Evolutionary conservation across 257 asterid genomes (phyloP).

Genomic region (Haberlea rhodopensis): DNA sequence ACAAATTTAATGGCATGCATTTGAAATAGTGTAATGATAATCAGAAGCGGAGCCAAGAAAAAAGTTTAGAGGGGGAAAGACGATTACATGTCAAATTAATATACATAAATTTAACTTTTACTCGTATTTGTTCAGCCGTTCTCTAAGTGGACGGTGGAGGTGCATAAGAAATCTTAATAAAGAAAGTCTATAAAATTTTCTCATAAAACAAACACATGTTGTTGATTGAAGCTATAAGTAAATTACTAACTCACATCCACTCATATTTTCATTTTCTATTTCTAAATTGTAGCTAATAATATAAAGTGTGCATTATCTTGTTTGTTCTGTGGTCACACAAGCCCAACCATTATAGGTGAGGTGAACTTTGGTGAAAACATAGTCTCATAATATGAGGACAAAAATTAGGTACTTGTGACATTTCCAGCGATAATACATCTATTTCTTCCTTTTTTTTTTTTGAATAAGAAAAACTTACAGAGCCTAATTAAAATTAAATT

Average conservation of each 20-base stretch:
- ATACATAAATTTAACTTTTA: too few species aligned
- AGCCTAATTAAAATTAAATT: neutral
- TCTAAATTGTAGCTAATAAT: too few species aligned
- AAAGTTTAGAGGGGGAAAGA: too few species aligned
- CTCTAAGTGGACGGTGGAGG: too few species aligned
- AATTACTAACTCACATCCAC: neutral
- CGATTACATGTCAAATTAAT: too few species aligned
- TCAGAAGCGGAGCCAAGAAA: too few species aligned
- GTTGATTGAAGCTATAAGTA: too few species aligned
- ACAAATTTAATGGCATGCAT: neutral
- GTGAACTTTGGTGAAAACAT: slow-evolving; percentile 8
- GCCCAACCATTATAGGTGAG: slow-evolving; percentile 22
- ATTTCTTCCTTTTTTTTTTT: too few species aligned
- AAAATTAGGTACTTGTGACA: slow-evolving; percentile 41
- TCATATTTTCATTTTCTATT: neutral
- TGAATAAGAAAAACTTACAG: slow-evolving; percentile 3
- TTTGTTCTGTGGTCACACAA: slow-evolving; percentile 28
- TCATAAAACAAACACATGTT: neutral
- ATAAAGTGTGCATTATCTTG: too few species aligned
- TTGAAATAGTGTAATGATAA: too few species aligned
- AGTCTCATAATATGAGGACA: slow-evolving; percentile 35
- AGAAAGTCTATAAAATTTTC: neutral
- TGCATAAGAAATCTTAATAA: too few species aligned
- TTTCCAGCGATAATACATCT: slow-evolving; percentile 29
- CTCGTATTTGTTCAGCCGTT: too few species aligned